Base-by-base conservation (phyloP, 169 alveolate genomes). In the Babesia gibsoni region DNA sequence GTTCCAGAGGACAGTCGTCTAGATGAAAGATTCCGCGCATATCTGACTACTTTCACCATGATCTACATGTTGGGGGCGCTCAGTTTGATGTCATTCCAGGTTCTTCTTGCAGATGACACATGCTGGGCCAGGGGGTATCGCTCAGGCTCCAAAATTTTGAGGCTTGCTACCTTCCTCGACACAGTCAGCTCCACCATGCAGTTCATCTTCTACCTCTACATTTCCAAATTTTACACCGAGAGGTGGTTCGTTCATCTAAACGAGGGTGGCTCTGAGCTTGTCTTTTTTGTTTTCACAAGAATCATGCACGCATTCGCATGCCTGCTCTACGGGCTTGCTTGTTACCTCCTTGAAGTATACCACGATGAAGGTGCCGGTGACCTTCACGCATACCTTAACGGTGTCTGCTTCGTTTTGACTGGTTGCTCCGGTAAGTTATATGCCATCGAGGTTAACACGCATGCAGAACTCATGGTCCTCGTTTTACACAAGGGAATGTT, bases 311-410 rank as follows among this genome's bases (percentile, higher is more conserved):
- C 96, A 3, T 85, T 90, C 54, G 90, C 96, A 39, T 88, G 92
- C 67, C 67, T 91, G 42, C 75, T 91, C 9, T 93, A 84, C 66
- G 97, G 96, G 29, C 84, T 90, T 42, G 96, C 96, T 53, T 88
- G 92, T 49, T 90, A 92, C 70, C 91, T 93, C 27, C 70, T 93
- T 50, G 97, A 93, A 67, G 96, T 93, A 7, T 93, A 92, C 73
- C 97, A 93, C 67, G 97, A 93, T 58, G 97, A 93, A 52, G 97
- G 97, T 5, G 97, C 95, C 16, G 97, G 97, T 3, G 96, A 92
- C 67, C 83, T 91, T 45, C 96, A 93, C 70, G 97, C 96, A 30
- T 93, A 93, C 83, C 92, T 93, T 67, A 93, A 93, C 88, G 90
- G 94, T 14, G 91, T 86, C 4, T 79, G 85, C 59, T 89, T 91